These are phyloP conservation scores for Teratosphaeria zuluensis DNA, from an alignment of 2,329 filamentous ascomycete species.

Conservation along the genomic window DNA sequence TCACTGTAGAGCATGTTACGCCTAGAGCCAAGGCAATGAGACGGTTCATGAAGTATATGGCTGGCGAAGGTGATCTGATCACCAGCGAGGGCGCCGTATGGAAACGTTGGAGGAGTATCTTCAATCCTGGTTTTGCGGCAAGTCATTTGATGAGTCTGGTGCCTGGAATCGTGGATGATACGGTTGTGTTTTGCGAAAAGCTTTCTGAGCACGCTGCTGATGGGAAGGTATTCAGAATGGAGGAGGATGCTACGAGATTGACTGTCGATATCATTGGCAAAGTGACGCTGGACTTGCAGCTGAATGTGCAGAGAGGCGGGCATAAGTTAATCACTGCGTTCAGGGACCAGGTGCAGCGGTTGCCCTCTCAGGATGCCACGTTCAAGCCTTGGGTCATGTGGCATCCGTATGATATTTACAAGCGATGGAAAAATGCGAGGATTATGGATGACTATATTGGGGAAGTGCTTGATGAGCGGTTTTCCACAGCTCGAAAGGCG, in stretches of 20 bases:
- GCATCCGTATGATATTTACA: conserved; percentile 11
- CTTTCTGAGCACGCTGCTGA: conserved; percentile 26
- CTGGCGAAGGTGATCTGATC: conserved; percentile 28
- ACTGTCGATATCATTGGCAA: conserved; percentile 35
- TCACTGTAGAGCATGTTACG: background rate
- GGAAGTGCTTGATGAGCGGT: conserved; percentile 27
- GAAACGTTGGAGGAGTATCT: conserved; percentile 33
- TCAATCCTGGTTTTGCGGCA: conserved; percentile 33
- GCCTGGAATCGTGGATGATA: conserved; percentile 28
- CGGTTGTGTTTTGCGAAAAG: conserved; percentile 22
- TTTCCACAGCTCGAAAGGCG: conserved; percentile 15
- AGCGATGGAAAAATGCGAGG: conserved; percentile 14
- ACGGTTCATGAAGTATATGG: conserved; percentile 11
- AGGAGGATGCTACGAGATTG: conserved; percentile 30
- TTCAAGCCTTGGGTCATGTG: conserved; percentile 10
- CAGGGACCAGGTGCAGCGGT: conserved; percentile 21
- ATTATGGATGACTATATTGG: conserved; percentile 26
- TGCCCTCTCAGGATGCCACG: conserved; percentile 10
- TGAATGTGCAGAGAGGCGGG: conserved; percentile 24
- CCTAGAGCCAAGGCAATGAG: background rate
- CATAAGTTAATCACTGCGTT: conserved; percentile 29
- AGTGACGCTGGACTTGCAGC: conserved; percentile 28
- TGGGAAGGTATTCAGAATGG: conserved; percentile 29
- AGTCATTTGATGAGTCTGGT: conserved; percentile 30
- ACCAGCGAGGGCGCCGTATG: conserved; percentile 28